Evolutionary conservation across 2,329 filamentous ascomycete species (phyloP).

Genomic region (Aaosphaeria pasadenensis): DNA sequence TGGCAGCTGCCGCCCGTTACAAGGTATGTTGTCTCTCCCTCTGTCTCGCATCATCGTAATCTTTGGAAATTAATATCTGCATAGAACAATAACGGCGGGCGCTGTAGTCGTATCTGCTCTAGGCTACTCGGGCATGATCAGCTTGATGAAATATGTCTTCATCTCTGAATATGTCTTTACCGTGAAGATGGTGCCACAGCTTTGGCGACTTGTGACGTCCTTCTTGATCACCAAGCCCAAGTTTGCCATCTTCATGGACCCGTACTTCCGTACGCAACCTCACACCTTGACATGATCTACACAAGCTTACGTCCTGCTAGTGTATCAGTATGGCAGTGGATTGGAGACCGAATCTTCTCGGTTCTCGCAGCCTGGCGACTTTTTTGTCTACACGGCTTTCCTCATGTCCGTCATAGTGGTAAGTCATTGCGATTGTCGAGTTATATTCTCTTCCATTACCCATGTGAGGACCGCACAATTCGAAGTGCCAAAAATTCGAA

Average conservation of each 20-base stretch:
- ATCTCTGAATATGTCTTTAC: conserved; percentile 53
- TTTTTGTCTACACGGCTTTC: conserved; percentile 77
- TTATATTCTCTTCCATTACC: not conserved
- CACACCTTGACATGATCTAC: not conserved
- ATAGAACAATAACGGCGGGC: conserved; percentile 65
- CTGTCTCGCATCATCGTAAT: not conserved
- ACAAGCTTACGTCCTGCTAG: conserved; percentile 39
- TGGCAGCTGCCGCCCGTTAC: conserved; percentile 65
- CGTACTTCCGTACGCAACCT: conserved; percentile 61
- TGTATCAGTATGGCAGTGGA: conserved; percentile 74
- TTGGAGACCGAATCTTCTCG: conserved; percentile 70
- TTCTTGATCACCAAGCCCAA: conserved; percentile 58
- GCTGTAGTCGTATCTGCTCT: conserved; percentile 62
- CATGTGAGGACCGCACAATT: no score
- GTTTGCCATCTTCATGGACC: conserved; percentile 65
- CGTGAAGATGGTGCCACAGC: conserved; percentile 50
- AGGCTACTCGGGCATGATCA: conserved; percentile 58
- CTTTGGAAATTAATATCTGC: not conserved
- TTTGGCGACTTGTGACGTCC: conserved; percentile 58
- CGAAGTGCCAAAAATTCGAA: no score
- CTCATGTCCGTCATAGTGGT: conserved; percentile 71
- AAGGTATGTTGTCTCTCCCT: conserved; percentile 46
- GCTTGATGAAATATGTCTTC: conserved; percentile 54
- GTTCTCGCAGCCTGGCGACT: conserved; percentile 72
- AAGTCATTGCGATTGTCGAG: conserved; percentile 45